A percentile compares a stretch with the other conserved stretches of the same genome.
phyloP scores from a whole-genome alignment of 139 green algal genomes.

The Coccomyxa sp. region DNA sequence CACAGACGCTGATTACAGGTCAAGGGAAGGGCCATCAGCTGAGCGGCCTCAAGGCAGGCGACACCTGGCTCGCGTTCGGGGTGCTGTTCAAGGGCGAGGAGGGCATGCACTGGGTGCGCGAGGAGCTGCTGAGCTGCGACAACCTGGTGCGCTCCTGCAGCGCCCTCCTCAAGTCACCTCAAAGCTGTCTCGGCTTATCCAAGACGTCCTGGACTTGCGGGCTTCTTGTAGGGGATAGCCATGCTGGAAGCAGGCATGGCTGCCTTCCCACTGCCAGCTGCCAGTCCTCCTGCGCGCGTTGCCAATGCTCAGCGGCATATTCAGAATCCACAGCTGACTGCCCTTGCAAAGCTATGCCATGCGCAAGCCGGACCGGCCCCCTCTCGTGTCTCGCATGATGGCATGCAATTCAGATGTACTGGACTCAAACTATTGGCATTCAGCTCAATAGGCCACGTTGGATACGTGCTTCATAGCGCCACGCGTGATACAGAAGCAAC shows the following conservation, averaged over 20 bases:
- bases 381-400: too few relatives aligned
- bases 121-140: not conserved
- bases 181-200: not conserved
- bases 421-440: too few relatives aligned
- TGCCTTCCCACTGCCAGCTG: not conserved
- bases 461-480: not conserved
- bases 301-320: too few relatives aligned
- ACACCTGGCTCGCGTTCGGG: conserved; percentile 50
- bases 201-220: not conserved
- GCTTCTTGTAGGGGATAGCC: not conserved
- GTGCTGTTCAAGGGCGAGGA: conserved; percentile 31
- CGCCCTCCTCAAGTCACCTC: not conserved
- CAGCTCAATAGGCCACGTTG: too few relatives aligned
- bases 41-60: conserved; percentile 25
- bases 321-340: too few relatives aligned
- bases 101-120: not conserved
- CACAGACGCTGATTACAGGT: conserved; percentile 1
- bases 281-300: too few relatives aligned
- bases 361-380: too few relatives aligned
- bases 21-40: conserved; percentile 36
- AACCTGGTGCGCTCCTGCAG: not conserved
- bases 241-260: not conserved
- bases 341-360: too few relatives aligned
- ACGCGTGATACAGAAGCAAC: not conserved
- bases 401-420: too few relatives aligned